phyloP scores from a whole-genome alignment of 495 filamentous ascomycete genomes.

The Xeromyces bisporus region DNA sequence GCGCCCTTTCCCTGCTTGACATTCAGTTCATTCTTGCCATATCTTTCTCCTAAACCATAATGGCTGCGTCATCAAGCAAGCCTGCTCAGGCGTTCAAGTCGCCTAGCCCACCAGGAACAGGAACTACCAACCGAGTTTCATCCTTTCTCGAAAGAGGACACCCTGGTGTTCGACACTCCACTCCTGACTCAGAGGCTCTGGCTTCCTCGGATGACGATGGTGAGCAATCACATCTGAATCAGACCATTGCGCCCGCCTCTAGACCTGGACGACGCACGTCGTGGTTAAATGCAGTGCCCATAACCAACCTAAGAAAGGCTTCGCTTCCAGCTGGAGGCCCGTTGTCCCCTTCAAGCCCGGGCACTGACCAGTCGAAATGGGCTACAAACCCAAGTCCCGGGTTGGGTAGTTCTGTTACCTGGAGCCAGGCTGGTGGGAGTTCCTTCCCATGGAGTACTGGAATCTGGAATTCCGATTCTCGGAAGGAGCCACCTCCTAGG shows the following conservation, averaged over 20 bases:
- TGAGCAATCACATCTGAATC: constrained; percentile 28
- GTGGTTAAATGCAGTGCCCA: constrained; percentile 37
- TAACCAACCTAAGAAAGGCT: constrained; percentile 27
- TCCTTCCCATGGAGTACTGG: constrained; percentile 59
- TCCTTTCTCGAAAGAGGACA: constrained; percentile 58
- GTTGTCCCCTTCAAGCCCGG: constrained; percentile 58
- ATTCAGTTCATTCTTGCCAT: too few relatives aligned
- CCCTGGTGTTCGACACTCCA: constrained; percentile 50
- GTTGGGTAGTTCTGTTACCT: constrained; percentile 36
- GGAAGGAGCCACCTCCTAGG: constrained; percentile 58
- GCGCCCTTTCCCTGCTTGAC: too few relatives aligned
- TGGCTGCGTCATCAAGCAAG: constrained; percentile 19
- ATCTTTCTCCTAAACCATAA: too few relatives aligned
- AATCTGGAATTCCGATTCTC: constrained; percentile 59
- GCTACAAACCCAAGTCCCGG: constrained; percentile 28
- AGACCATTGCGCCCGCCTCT: constrained; percentile 18
- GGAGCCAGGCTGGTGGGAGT: constrained; percentile 36
- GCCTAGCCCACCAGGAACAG: constrained; percentile 10
- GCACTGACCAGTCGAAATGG: constrained; percentile 57
- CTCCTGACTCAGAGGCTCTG: constrained; percentile 82
- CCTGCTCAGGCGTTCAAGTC: constrained; percentile 9
- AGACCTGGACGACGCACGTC: constrained; percentile 34
- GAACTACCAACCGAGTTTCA: constrained; percentile 32
- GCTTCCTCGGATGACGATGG: constrained; percentile 85
- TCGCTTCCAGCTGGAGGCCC: constrained; percentile 34